These are phyloP conservation scores for Lactarius psammicola DNA, from an alignment of 768 basidiomycete genomes.

Conservation along the genomic window DNA sequence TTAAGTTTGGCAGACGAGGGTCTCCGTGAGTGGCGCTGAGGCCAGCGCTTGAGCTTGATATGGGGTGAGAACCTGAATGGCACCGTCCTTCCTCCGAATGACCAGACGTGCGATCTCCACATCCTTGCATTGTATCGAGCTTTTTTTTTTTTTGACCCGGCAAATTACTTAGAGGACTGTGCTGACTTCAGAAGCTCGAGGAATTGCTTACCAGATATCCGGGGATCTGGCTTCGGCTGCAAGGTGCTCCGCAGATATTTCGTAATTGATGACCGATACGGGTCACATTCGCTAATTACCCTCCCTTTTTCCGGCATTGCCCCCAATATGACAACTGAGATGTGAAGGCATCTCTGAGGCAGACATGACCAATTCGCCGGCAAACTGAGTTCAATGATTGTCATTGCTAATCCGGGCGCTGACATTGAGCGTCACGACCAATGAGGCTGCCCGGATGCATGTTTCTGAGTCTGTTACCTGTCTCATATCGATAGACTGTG, in stretches of 20 bases:
- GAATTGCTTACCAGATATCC: constrained; percentile 8
- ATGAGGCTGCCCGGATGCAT: not conserved
- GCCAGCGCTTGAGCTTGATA: constrained; percentile 22
- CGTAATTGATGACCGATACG: constrained; percentile 17
- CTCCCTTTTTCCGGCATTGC: constrained; percentile 20
- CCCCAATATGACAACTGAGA: constrained; percentile 22
- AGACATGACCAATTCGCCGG: constrained; percentile 18
- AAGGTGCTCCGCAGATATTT: constrained; percentile 9
- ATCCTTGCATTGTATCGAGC: not conserved
- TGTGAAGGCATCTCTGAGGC: constrained; percentile 8
- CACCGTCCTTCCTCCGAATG: constrained; percentile 2
- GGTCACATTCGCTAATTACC: constrained; percentile 13
- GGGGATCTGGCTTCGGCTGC: constrained; percentile 14
- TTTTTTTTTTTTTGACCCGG: not conserved
- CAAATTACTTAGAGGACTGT: constrained; percentile 2
- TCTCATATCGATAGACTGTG: not conserved
- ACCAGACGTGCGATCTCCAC: constrained; percentile 3
- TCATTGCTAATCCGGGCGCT: constrained; percentile 25
- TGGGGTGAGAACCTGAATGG: constrained; percentile 6
- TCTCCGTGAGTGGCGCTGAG: constrained; percentile 25
- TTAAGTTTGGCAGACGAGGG: constrained; percentile 29
- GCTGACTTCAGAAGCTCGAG: not conserved
- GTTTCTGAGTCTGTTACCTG: not conserved
- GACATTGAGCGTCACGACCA: constrained; percentile 17
- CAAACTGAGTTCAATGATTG: constrained; percentile 29